Evolutionary conservation across 1,139 yeast species (phyloP).

Genomic region (Candida sojae): DNA sequence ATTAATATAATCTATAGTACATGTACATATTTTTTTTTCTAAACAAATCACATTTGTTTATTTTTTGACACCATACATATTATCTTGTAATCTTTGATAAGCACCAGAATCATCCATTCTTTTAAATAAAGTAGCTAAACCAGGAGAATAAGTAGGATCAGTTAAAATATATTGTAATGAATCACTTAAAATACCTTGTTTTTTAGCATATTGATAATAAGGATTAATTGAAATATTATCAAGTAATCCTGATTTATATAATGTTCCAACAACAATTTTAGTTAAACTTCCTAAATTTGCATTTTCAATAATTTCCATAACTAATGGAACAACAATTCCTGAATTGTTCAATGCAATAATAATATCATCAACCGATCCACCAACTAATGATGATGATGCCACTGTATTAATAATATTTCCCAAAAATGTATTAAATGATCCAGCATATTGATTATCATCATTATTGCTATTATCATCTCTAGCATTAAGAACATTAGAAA

Average conservation of each 20-base stretch:
- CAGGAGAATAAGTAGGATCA: conserved; percentile 32
- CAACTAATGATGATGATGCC: conserved; percentile 25
- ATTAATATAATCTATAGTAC: no score
- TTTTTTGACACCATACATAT: conserved; percentile 30
- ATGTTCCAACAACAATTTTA: conserved; percentile 24
- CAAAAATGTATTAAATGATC: conserved; percentile 36
- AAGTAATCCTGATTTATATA: conserved; percentile 38
- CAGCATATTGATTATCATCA: conserved; percentile 21
- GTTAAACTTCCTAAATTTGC: conserved; percentile 24
- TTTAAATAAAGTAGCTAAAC: conserved; percentile 33
- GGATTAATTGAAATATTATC: conserved; percentile 28
- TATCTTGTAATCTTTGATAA: conserved; percentile 31
- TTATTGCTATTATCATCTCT: conserved; percentile 14
- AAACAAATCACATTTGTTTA: background rate
- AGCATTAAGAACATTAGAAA: conserved; percentile 28
- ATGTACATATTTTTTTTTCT: no score
- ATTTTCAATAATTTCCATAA: conserved; percentile 28
- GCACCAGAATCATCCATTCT: conserved; percentile 36
- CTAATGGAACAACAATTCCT: conserved; percentile 30
- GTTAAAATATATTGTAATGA: conserved; percentile 29
- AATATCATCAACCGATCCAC: conserved; percentile 25
- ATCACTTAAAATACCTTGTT: conserved; percentile 23
- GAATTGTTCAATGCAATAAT: conserved; percentile 36
- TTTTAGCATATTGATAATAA: conserved; percentile 26
- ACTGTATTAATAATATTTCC: conserved; percentile 33